These are phyloP conservation scores for Glycyrrhiza uralensis DNA, from an alignment of 306 rosid genomes.

Conservation along the genomic window DNA sequence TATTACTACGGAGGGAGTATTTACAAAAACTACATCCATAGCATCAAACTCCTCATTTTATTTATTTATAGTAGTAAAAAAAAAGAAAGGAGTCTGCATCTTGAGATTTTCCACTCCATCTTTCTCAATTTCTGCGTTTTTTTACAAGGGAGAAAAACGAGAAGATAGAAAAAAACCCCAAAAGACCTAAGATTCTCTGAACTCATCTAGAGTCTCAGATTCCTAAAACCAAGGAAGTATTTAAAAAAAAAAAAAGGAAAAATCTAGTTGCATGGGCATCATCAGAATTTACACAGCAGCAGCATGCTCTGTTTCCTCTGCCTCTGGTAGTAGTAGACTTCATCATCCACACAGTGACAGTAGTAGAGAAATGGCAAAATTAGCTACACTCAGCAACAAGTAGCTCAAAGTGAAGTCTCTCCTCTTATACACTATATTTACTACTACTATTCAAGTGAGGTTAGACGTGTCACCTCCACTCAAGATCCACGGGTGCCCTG, in stretches of 20 bases:
- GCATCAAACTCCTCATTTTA: not conserved
- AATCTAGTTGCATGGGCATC: slow-evolving; percentile 21
- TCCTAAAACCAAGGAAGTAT: not conserved
- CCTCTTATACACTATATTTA: not conserved
- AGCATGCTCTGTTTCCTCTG: slow-evolving; percentile 31
- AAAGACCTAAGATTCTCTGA: not conserved
- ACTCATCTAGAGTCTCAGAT: slow-evolving; percentile 5
- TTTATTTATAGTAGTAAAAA: not conserved
- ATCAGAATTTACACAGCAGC: slow-evolving; percentile 28
- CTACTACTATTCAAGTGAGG: not conserved
- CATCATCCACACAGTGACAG: not conserved
- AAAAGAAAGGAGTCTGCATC: not conserved
- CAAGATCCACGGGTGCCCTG: slow-evolving; percentile 89
- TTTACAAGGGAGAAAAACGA: not conserved
- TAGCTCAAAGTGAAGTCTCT: not conserved
- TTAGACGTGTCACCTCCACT: slow-evolving; percentile 54
- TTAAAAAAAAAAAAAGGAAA: not conserved
- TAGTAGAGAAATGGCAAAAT: not conserved
- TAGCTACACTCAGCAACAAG: not conserved
- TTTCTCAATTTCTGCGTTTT: not conserved
- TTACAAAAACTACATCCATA: not conserved
- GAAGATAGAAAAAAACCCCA: not conserved
- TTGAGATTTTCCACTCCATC: not conserved
- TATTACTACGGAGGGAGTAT: not conserved
- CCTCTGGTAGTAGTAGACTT: slow-evolving; percentile 23